These are phyloP conservation scores for Exophiala dermatitidis DNA, from an alignment of 2,329 filamentous ascomycete species.

Conservation along the genomic window DNA sequence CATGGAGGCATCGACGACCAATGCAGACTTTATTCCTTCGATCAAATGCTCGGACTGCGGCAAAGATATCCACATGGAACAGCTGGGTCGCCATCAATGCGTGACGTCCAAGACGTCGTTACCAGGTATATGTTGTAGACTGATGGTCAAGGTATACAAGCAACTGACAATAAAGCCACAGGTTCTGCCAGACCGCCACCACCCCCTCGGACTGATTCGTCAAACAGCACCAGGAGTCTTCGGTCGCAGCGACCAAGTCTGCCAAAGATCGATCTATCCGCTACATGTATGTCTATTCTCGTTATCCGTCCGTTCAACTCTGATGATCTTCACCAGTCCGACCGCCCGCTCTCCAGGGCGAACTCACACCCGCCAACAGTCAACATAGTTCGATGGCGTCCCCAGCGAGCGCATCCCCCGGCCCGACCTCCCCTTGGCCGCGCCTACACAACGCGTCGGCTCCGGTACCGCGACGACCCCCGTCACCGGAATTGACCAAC, in stretches of 20 bases:
- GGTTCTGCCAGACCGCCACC: conserved; percentile 10
- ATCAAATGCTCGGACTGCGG: conserved; percentile 84
- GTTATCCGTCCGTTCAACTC: background rate
- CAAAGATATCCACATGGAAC: conserved; percentile 69
- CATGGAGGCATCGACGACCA: conserved; percentile 35
- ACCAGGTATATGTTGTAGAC: conserved; percentile 32
- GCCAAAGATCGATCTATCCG: conserved; percentile 20
- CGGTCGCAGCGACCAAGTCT: conserved; percentile 14
- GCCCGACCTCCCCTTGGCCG: conserved; percentile 38
- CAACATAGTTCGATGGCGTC: conserved; percentile 56
- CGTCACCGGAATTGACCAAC: conserved; percentile 42
- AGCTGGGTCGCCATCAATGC: conserved; percentile 82
- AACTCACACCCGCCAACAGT: conserved; percentile 58
- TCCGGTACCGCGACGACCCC: conserved; percentile 35
- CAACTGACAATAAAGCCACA: conserved; percentile 7
- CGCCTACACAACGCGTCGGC: conserved; percentile 35
- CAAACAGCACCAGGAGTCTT: conserved; percentile 9
- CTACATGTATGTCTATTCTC: conserved; percentile 14
- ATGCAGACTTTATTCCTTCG: conserved; percentile 66
- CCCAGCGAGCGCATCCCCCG: conserved; percentile 51
- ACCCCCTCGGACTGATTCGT: conserved; percentile 14
- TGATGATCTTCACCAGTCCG: conserved; percentile 7
- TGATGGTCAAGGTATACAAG: conserved; percentile 10
- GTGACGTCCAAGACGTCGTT: conserved; percentile 26
- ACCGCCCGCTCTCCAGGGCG: conserved; percentile 25